Conservation (phyloP, 1,284 basidiomycete genomes). For the Flammula alnicola region DNA sequence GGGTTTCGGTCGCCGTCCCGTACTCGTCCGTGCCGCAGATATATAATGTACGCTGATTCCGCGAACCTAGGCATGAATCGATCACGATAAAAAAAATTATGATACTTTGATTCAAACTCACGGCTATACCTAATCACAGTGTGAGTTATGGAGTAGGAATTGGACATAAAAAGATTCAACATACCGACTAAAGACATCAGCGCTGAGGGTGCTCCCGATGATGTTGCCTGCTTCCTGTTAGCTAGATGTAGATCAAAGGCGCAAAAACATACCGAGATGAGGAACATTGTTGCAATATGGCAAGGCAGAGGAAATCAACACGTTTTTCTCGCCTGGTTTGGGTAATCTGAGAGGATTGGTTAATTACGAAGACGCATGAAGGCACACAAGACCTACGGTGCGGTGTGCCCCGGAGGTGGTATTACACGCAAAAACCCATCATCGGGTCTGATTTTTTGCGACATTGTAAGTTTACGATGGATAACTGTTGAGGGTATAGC, state of each 20-base stretch:
- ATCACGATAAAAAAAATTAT: background rate
- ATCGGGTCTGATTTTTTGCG: constrained; percentile 67
- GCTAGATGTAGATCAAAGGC: constrained; percentile 1
- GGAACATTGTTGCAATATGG: constrained; percentile 99
- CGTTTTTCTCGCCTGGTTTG: constrained; percentile 82
- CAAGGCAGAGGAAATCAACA: constrained; percentile 94
- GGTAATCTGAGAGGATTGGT: constrained; percentile 65
- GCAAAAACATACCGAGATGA: constrained; percentile 72
- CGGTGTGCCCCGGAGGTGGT: constrained; percentile 51
- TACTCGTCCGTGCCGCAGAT: constrained; percentile 99
- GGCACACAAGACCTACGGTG: constrained; percentile 43
- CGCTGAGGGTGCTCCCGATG: constrained; percentile 94
- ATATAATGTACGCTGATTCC: constrained; percentile 78
- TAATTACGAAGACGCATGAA: constrained; percentile 17
- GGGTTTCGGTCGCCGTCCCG: constrained; percentile 97
- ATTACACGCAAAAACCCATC: constrained; percentile 64
- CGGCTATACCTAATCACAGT: constrained; percentile 62
- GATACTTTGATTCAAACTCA: constrained; percentile 40
- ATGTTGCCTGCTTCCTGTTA: constrained; percentile 78
- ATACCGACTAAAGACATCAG: constrained; percentile 95
- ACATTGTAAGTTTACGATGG: constrained; percentile 42
- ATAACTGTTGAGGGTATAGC: background rate
- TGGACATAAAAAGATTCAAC: constrained; percentile 35
- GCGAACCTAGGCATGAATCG: constrained; percentile 54
- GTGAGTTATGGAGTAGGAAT: constrained; percentile 30